A percentile compares a stretch with the other conserved stretches of the same genome.
Evolutionary conservation across 2,329 filamentous ascomycete species (phyloP).

Genomic region (Paecilomyces formosus): DNA sequence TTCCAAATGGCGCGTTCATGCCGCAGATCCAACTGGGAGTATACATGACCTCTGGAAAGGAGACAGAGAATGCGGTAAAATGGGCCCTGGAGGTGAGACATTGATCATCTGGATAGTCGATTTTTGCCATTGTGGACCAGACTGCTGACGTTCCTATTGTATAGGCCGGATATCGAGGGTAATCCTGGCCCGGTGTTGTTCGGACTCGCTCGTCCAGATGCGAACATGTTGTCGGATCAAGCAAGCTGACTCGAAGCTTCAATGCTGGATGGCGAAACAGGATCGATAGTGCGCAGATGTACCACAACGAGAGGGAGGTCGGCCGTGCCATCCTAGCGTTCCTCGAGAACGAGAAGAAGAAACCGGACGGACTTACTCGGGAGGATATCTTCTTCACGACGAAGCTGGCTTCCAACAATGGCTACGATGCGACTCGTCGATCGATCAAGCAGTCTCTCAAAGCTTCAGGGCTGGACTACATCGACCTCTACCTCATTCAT

Average conservation of each 20-base stretch:
- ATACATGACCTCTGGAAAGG: conserved; percentile 60
- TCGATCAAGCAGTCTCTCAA: conserved; percentile 61
- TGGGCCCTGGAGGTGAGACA: conserved; percentile 47
- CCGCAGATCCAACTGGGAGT: conserved; percentile 68
- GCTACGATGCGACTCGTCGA: conserved; percentile 59
- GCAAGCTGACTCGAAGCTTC: neutral
- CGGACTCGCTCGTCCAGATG: neutral
- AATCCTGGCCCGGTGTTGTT: neutral
- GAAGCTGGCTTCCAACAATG: conserved; percentile 61
- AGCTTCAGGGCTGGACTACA: conserved; percentile 61
- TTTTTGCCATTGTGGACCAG: neutral
- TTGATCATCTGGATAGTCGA: neutral
- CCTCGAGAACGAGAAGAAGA: conserved; percentile 38
- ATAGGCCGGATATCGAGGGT: conserved; percentile 18
- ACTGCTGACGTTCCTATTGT: conserved; percentile 21
- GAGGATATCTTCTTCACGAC: conserved; percentile 73
- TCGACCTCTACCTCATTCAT: conserved; percentile 74
- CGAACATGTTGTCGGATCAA: neutral
- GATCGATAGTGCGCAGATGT: conserved; percentile 57
- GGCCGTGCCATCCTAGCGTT: conserved; percentile 58
- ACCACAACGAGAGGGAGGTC: conserved; percentile 64
- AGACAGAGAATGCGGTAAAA: conserved; percentile 52
- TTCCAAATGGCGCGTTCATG: conserved; percentile 59
- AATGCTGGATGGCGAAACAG: conserved; percentile 1
- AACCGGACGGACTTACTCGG: conserved; percentile 48